Percentiles rank a stretch among this genome's conserved stretches.
phyloP scores from a whole-genome alignment of 768 basidiomycete genomes.

The Boletus vermiculosoides region DNA sequence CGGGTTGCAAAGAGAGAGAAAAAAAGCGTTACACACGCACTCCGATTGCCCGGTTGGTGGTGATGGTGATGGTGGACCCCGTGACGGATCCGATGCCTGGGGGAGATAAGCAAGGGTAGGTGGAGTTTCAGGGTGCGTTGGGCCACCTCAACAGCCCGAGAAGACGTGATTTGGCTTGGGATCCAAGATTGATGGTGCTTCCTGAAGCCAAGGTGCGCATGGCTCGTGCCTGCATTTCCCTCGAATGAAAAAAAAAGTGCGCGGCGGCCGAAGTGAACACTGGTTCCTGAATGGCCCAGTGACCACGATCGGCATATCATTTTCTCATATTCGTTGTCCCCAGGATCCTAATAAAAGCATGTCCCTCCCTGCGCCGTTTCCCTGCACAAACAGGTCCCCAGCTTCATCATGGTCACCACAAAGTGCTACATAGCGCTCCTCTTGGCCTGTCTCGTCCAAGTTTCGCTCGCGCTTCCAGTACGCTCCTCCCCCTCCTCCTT shows the following conservation, averaged over 20 bases:
- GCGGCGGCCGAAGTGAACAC: slow-evolving; percentile 23
- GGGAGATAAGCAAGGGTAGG: slow-evolving; percentile 5
- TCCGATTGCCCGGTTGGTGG: not conserved
- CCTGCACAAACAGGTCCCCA: slow-evolving; percentile 2
- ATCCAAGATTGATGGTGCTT: slow-evolving; percentile 10
- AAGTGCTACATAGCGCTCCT: slow-evolving; percentile 25
- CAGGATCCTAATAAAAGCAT: slow-evolving; percentile 24
- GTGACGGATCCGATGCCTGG: slow-evolving; percentile 11
- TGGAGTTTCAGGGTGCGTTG: slow-evolving; percentile 3
- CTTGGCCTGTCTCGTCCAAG: slow-evolving; percentile 17
- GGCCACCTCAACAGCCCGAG: not conserved
- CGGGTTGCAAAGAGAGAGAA: not conserved
- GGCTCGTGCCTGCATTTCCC: slow-evolving; percentile 24
- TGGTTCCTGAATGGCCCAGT: slow-evolving; percentile 26
- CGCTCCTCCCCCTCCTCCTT: not conserved
- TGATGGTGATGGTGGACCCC: not conserved
- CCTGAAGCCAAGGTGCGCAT: slow-evolving; percentile 7
- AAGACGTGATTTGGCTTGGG: slow-evolving; percentile 11
- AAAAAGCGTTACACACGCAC: not conserved
- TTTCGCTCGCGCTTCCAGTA: slow-evolving; percentile 28
- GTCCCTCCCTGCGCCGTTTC: not conserved
- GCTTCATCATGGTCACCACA: slow-evolving; percentile 17
- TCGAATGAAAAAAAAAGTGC: slow-evolving; percentile 13
- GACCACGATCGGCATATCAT: slow-evolving; percentile 19
- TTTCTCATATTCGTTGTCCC: slow-evolving; percentile 23